Base-by-base conservation (phyloP, 345 rosid species). In the Populus pruinosa region DNA sequence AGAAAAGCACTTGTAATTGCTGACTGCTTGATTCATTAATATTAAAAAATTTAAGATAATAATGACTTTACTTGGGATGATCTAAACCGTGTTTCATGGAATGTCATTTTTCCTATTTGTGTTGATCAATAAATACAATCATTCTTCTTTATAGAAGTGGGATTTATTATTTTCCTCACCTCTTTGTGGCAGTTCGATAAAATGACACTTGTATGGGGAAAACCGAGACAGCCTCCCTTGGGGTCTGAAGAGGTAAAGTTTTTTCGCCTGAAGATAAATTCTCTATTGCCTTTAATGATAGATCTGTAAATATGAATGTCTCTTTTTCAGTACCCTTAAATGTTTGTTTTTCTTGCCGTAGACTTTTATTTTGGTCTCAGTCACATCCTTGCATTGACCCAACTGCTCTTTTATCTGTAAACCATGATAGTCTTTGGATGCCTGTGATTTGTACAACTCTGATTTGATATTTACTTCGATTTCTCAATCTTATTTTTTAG, bases 211-310 rank as follows among this genome's bases (percentile, higher is more conserved):
- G 91, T 90, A 33, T 96, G 97, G 98, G 98, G 99, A 71, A 90
- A 94, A 83, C 94, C 97, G 64, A 85, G 99, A 83, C 97, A 90
- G 74, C 82, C 91, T 44, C 93, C 94, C 27, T 85, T 94, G 82
- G 89, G 91, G 16, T 76, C 62, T 55, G 87, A 87, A 82, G 97
- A 92, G 96, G 99, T 96, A 81, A 82, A 81, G 44, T 12, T 73
- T 65, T 6, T 68, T 49, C 76, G 35, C 25, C 39, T 35, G 12
- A 53, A 78, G 29, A 72, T n/a, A 9, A 69, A 43, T 43, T 70
- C 20, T 66, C 17, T 55, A 50, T 65, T 8, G 23, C 35, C 17
- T 76, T 59, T 27, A 69, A 31, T 70, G 50, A 18, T 31, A 66
- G 14, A 39, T 65, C 29, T 13, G 0, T 31, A 20, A 75, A 27